Percentiles rank a stretch among this genome's conserved stretches.
These are phyloP conservation scores for Termitomyces heimii DNA, from an alignment of 768 basidiomycete species.

Conservation along the genomic window DNA sequence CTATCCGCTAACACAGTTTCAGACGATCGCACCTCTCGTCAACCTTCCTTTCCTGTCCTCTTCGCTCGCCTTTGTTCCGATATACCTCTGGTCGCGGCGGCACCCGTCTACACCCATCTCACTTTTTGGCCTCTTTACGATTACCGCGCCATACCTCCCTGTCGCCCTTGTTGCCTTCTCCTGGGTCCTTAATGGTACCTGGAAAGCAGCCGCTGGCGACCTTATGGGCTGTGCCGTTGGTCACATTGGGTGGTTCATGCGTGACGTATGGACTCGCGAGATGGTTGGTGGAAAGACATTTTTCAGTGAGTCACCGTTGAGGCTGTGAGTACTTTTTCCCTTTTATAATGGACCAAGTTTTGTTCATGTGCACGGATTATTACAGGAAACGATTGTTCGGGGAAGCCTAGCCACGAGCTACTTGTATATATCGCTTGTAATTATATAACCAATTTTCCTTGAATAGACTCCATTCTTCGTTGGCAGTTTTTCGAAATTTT, in stretches of 20 bases:
- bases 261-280: constrained; percentile 86
- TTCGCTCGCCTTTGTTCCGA: constrained; percentile 89
- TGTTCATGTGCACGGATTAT: neutral
- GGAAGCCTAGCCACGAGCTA: constrained; percentile 27
- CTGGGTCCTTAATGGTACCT: constrained; percentile 77
- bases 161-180: constrained; percentile 85
- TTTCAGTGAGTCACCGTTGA: constrained; percentile 65
- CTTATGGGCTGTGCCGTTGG: constrained; percentile 84
- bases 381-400: constrained; percentile 64
- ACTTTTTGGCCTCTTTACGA: constrained; percentile 90
- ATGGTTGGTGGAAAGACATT: constrained; percentile 72
- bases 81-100: constrained; percentile 94
- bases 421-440: neutral
- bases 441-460: constrained; percentile 4
- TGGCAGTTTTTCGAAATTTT: neutral
- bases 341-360: neutral
- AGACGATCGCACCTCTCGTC: constrained; percentile 82
- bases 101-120: constrained; percentile 96
- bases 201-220: constrained; percentile 79
- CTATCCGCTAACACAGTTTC: constrained; percentile 1
- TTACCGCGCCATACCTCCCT: constrained; percentile 94
- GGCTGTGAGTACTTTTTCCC: constrained; percentile 47
- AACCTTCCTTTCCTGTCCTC: constrained; percentile 93
- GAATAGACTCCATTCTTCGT: constrained; percentile 12
- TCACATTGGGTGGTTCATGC: constrained; percentile 78